Base-by-base conservation (phyloP, 2,329 filamentous ascomycete species). In the Hypoxylon sp. region DNA sequence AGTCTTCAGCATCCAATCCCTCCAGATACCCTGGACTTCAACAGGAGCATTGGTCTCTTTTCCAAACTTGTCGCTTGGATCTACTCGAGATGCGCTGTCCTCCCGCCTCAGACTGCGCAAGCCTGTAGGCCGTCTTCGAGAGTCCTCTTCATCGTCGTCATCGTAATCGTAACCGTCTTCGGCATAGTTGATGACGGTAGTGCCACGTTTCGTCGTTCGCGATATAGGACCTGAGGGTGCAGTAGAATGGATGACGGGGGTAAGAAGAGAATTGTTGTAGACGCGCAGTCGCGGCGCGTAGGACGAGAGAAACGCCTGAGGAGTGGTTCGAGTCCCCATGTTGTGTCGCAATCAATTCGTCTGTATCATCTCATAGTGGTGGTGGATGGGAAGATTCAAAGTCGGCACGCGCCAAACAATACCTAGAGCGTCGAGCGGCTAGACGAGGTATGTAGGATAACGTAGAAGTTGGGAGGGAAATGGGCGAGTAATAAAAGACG, bases 141-240 rank as follows among this genome's bases (percentile, higher is more conserved):
- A 84, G 59, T 93, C 91, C 68, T 93, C 91, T 52, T 91, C 90
- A 68, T 93, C 91, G 60, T 90, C 87, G 37, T 89, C 87, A 61
- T 87, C 79, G 74, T 95, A 94, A 71, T 97, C 95, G 75, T 91
- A 97, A 48, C 94, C 94, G 78, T 98, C 95, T 78, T 99, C 96
- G 23, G 96, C 95, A 77, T 99, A 99, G 81, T 97, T 99, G 81
- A 98, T 96, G 69, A 95, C 92, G 32, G 93, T 96, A 1, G 96
- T 98, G 62, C 96, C 96, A 79, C 96, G 91, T 83, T 99, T 98
- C 7, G 96, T 98, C n/a, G 92, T 97, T 77, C 95, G 89, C 73
- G 92, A 86, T 64, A 87, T 82, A 39, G 90, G 87, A 23, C 88
- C 90, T 2, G 87, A 79, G n/a, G 88, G 85, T 61, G 84, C 83